A percentile compares a stretch with the other conserved stretches of the same genome.
These are phyloP conservation scores for Lodderomyces pseudojiufengensis DNA, from an alignment of 1,139 yeast genomes.

Conservation along the genomic window DNA sequence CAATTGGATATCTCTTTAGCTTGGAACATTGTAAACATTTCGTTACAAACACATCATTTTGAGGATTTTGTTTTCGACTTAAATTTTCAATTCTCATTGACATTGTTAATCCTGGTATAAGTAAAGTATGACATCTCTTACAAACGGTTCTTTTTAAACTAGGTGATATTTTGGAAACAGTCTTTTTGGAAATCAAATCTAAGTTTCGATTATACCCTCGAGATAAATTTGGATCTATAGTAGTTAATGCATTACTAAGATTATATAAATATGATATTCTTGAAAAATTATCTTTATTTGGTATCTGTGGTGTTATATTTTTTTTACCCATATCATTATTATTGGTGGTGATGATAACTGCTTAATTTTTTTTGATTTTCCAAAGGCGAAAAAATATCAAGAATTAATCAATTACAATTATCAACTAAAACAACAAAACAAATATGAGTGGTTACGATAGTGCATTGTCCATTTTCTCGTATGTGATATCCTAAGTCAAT, in stretches of 20 bases:
- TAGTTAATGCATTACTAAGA: constrained; percentile 31
- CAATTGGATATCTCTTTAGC: constrained; percentile 34
- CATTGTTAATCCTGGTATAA: constrained; percentile 47
- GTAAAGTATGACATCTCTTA: constrained; percentile 50
- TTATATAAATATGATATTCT: constrained; percentile 58
- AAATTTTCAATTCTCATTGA: constrained; percentile 27
- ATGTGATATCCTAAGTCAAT: constrained; percentile 30
- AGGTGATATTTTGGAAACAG: constrained; percentile 61
- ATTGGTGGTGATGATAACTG: background rate
- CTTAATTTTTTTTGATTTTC: constrained; percentile 3
- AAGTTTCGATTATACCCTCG: constrained; percentile 47
- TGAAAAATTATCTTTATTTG: constrained; percentile 57
- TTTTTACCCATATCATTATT: constrained; percentile 3
- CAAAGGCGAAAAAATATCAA: constrained; percentile 14
- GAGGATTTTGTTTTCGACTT: constrained; percentile 21
- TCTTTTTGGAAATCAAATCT: constrained; percentile 55
- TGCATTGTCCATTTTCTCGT: constrained; percentile 96
- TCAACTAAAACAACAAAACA: constrained; percentile 4
- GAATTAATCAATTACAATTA: background rate
- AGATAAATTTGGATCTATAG: constrained; percentile 34
- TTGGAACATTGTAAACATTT: constrained; percentile 24
- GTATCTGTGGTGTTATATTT: constrained; percentile 21
- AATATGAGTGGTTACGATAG: constrained; percentile 98
- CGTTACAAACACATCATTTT: constrained; percentile 31
- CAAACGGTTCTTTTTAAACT: constrained; percentile 58